A percentile compares a stretch with the other conserved stretches of the same genome.
Conservation (phyloP, 2,329 filamentous ascomycete genomes). For the Falciphora oryzae region DNA sequence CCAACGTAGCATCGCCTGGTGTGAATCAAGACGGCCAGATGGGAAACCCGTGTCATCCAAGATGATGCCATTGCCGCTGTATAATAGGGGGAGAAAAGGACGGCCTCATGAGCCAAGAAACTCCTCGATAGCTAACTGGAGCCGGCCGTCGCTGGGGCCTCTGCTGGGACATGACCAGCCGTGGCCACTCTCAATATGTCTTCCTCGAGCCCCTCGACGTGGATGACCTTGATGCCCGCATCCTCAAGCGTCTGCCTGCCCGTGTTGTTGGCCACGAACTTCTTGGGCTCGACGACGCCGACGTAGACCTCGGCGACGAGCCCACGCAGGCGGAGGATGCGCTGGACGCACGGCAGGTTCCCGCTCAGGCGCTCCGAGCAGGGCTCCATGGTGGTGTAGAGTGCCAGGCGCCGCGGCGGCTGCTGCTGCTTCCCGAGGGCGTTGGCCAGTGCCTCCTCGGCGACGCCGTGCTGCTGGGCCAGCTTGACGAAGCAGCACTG, state of each 20-base stretch:
- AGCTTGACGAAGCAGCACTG: slow-evolving; percentile 84
- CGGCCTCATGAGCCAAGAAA: background rate
- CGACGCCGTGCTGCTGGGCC: slow-evolving; percentile 37
- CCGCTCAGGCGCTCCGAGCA: slow-evolving; percentile 70
- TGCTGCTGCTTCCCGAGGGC: slow-evolving; percentile 33
- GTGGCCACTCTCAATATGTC: slow-evolving; percentile 79
- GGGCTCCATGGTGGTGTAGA: slow-evolving; percentile 94
- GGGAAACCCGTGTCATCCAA: background rate
- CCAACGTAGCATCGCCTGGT: too few species aligned
- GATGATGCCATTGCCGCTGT: background rate
- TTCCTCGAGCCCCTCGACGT: slow-evolving; percentile 68
- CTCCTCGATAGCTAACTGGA: background rate
- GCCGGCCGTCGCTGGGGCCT: background rate
- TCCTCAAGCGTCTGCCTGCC: slow-evolving; percentile 65
- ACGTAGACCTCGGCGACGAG: slow-evolving; percentile 76
- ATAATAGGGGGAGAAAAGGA: background rate
- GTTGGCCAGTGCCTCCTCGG: slow-evolving; percentile 49
- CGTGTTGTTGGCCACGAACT: slow-evolving; percentile 78
- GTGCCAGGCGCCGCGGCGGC: slow-evolving; percentile 38
- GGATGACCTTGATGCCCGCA: slow-evolving; percentile 67
- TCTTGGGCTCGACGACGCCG: slow-evolving; percentile 83
- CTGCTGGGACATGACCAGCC: slow-evolving; percentile 59
- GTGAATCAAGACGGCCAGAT: background rate
- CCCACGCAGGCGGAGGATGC: slow-evolving; percentile 59
- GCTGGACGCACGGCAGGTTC: slow-evolving; percentile 70